Evolutionary conservation across 148 eudicot species (phyloP).

Genomic region (Cornus florida): DNA sequence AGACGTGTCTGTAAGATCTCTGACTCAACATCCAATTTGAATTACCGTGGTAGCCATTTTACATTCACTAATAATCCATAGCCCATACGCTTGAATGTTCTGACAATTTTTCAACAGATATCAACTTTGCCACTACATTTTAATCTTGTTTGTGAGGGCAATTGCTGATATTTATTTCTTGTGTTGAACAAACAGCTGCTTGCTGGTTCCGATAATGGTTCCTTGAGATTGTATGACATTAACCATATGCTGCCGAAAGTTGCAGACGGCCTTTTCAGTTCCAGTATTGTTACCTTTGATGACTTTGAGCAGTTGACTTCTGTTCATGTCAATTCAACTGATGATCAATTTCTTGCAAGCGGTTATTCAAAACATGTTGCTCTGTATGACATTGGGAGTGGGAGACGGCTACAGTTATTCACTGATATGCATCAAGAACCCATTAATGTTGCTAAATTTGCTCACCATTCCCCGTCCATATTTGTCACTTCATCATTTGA

Average conservation of each 20-base stretch:
- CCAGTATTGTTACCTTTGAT: conserved; percentile 36
- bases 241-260: conserved; percentile 26
- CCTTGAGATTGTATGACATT: conserved; percentile 65
- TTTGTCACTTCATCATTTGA: conserved; percentile 84
- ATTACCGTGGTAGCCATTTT: not conserved
- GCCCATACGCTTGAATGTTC: not conserved
- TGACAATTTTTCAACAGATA: not conserved
- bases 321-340: conserved; percentile 66
- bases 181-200: conserved; percentile 49
- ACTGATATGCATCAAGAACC: conserved; percentile 66
- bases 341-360: conserved; percentile 66
- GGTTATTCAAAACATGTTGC: conserved; percentile 71
- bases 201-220: conserved; percentile 78
- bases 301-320: conserved; percentile 69
- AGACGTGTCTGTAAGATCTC: not conserved
- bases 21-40: not conserved
- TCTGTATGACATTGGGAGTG: conserved; percentile 63
- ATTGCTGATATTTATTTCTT: conserved; percentile 13
- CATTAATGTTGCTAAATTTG: conserved; percentile 78
- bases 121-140: not conserved
- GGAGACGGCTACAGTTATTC: conserved; percentile 53
- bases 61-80: no score
- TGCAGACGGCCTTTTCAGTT: conserved; percentile 21
- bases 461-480: conserved; percentile 62
- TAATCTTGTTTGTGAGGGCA: not conserved